Base-by-base conservation (phyloP, 805 yeast genomes). In the Saccharomycopsis vini region DNA sequence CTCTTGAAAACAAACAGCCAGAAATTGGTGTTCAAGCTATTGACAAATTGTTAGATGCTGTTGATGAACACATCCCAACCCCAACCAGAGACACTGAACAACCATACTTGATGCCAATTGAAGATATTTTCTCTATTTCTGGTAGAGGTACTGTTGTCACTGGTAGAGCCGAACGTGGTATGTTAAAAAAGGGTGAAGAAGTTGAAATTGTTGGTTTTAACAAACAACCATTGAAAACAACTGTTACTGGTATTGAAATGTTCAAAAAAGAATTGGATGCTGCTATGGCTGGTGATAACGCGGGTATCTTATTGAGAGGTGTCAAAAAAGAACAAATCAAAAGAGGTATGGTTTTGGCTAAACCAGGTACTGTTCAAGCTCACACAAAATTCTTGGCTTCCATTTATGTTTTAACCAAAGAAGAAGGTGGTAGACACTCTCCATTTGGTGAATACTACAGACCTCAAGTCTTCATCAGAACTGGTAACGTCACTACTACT, bases 61-160 rank as follows among this genome's bases (percentile, higher is more conserved):
- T 92, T 56, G 99, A 92, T 65, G 88, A 79, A 63, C 73, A 81
- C 71, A 88, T 92, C 54, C 98, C 98, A 62, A 89, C 97, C 51
- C 99, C 99, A 56, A 70, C 69, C 56, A 88, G 99, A 75, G 97
- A 92, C 64, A 75, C 90, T 57, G 97, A 88, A 58, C 86, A 88
- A 69, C 89, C 97, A 55, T 92, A 92, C 77, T 71, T 92, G 68
- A 80, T 92, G 84, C 97, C 97, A 52, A 80, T 92, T 56, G 98
- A 92, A 75, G 96, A 87, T 60, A 89, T 88, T 51, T 92, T 90
- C 77, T 87, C 97, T 48, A 92, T 92, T 56, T 86, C 97, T 37
- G 99, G 99, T 70, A 90, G 98, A 79, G 98, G 98, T 72, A 92
- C 98, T 49, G 98, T 92, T 56, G 96, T 86, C 59, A 85, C 97